phyloP scores from a whole-genome alignment of 768 basidiomycete species.

The Hygrocybe punicea region DNA sequence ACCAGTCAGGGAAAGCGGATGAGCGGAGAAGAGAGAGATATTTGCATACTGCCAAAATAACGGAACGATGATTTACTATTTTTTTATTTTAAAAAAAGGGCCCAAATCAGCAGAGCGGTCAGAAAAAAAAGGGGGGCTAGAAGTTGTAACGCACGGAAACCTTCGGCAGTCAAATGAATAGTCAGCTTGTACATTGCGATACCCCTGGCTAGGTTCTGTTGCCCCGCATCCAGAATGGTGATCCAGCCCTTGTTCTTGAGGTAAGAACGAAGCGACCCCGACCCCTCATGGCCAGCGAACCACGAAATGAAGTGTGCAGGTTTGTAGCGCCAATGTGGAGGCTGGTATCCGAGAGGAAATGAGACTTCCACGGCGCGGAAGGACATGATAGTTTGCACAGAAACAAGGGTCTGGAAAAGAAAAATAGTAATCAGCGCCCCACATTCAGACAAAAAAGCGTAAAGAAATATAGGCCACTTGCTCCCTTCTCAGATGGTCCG shows the following conservation, averaged over 20 bases:
- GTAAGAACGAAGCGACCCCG: conserved; percentile 86
- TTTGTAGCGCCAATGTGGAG: conserved; percentile 72
- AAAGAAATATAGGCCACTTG: conserved; percentile 38
- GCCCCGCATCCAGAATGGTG: conserved; percentile 65
- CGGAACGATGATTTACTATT: conserved; percentile 70
- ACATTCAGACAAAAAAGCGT: conserved; percentile 16
- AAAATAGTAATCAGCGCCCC: conserved; percentile 2
- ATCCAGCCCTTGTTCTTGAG: conserved; percentile 89
- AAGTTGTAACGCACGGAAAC: conserved; percentile 60
- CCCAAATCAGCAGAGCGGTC: neutral
- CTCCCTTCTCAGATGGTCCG: conserved; percentile 66
- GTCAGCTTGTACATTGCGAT: conserved; percentile 90
- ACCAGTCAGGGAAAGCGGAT: conserved; percentile 57
- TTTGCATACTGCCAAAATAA: conserved; percentile 69
- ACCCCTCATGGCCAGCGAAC: conserved; percentile 88
- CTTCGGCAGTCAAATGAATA: conserved; percentile 75
- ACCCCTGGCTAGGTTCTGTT: conserved; percentile 69
- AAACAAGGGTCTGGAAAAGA: conserved; percentile 64
- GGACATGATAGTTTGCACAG: conserved; percentile 84
- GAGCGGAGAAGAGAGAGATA: conserved; percentile 70
- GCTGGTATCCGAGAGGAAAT: conserved; percentile 72
- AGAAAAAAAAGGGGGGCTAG: neutral
- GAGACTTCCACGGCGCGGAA: conserved; percentile 81
- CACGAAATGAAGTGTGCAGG: conserved; percentile 74
- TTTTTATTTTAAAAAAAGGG: no score